phyloP scores from a whole-genome alignment of 1,139 yeast species.

The Yamadazyma oceani region DNA sequence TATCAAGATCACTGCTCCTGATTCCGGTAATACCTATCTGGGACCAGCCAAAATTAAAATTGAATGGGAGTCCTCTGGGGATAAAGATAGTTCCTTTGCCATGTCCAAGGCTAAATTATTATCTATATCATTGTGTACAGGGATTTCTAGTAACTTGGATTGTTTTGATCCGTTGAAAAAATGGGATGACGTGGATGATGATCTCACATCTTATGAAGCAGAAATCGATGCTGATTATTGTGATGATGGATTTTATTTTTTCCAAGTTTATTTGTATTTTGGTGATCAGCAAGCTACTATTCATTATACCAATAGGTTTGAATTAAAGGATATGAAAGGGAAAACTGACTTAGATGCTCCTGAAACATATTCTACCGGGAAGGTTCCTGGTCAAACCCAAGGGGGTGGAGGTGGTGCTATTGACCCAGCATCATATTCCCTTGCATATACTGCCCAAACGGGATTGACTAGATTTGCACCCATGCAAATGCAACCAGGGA shows the following conservation, averaged over 20 bases:
- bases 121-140: conserved; percentile 66
- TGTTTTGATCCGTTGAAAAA: conserved; percentile 31
- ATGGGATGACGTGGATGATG: conserved; percentile 11
- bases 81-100: conserved; percentile 43
- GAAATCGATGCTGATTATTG: conserved; percentile 43
- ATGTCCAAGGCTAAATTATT: conserved; percentile 44
- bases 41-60: conserved; percentile 50
- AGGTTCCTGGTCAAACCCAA: conserved; percentile 28
- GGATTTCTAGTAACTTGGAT: conserved; percentile 51
- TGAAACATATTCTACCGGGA: conserved; percentile 28
- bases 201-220: conserved; percentile 33
- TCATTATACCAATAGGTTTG: conserved; percentile 70
- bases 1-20: conserved; percentile 56
- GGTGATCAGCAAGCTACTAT: conserved; percentile 53
- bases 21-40: conserved; percentile 45
- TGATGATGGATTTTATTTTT: conserved; percentile 63
- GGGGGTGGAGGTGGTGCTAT: conserved; percentile 28
- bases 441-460: conserved; percentile 74
- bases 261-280: conserved; percentile 58
- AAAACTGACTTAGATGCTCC: conserved; percentile 25
- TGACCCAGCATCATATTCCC: conserved; percentile 34
- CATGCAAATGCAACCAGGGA: conserved; percentile 80
- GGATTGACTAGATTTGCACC: conserved; percentile 80
- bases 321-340: conserved; percentile 71
- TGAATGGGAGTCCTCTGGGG: conserved; percentile 60